Percentiles rank a stretch among this genome's conserved stretches.
Conservation (phyloP, 495 filamentous ascomycete species). For the Sphaerosporella brunnea region DNA sequence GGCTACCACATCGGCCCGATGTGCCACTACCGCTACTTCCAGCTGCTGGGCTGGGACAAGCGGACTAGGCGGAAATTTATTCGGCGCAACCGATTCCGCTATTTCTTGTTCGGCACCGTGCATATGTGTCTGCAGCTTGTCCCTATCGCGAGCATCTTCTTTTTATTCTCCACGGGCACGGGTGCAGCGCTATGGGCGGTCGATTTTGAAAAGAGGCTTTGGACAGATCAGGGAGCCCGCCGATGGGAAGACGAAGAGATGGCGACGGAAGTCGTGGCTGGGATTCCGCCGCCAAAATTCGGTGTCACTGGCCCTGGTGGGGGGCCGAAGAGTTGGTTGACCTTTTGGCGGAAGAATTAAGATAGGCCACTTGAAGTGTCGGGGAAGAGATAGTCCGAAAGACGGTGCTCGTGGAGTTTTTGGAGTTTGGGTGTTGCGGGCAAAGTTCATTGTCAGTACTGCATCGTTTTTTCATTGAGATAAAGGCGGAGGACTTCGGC, state of each 20-base stretch:
- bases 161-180: constrained; percentile 66
- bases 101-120: constrained; percentile 37
- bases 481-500: too few relatives aligned
- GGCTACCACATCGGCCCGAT: constrained; percentile 41
- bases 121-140: constrained; percentile 52
- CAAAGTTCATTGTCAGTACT: too few relatives aligned
- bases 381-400: too few relatives aligned
- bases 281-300: background rate
- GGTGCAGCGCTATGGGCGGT: constrained; percentile 89
- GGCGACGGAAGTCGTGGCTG: background rate
- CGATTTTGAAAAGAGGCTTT: constrained; percentile 14
- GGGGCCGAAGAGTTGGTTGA: constrained; percentile 1
- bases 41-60: constrained; percentile 63
- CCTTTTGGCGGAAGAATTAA: background rate
- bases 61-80: constrained; percentile 47
- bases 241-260: background rate
- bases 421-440: too few relatives aligned
- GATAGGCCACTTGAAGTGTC: too few relatives aligned
- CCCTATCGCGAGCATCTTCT: constrained; percentile 63
- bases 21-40: constrained; percentile 59
- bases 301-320: background rate
- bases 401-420: too few relatives aligned
- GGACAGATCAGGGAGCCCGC: background rate
- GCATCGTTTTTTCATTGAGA: too few relatives aligned
- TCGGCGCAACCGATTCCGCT: constrained; percentile 57